Evolutionary conservation across 257 asterid genomes (phyloP), one percentile per base, ranked within the genome.

Genomic region (Petunia secreta): DNA sequence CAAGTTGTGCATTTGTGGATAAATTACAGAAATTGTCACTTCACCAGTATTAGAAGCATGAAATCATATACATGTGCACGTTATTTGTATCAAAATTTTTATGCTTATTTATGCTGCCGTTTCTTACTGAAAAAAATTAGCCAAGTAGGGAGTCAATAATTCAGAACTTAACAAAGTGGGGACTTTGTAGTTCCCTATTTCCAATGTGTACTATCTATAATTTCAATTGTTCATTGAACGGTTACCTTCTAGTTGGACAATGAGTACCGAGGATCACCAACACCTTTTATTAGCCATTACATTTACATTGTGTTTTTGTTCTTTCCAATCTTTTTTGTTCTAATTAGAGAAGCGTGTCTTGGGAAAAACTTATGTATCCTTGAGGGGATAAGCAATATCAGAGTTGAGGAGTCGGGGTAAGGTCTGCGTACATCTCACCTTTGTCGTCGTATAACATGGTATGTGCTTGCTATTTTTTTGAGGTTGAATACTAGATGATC

Each of bases 1-100:
- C 10, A 11, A 3, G 34, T 71, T 71, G 77, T 71, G 77, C 77
- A 71, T 71, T 71, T 71, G 77, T 71, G 44, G 60, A 71, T 11
- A 46, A 46, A 71, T 71, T 71, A 11, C 77, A 48, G 77, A 71
- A 71, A 36, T 71, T 34, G 11, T 71, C 0, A 16, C 62, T 2
- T 34, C 13, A 48, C 62, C 60, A 71, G 25, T 60, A 46, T 71
- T 34, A 48, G 44, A 71, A 71, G 77, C 77, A 0, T 7, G 60
- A 48, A 71, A 48, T 71, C 43, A 6, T 71, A 6, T 71, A 48
- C 43, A 46, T 71, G 1, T 71, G 11, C 59, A 3, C 34, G 16
- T 3, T 13, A 46, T 10, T 11, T 71, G 60, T 71, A 71, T 46
- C 34, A 71, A 48, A 10, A 46, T 69, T 66, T 3, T 66, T 66